Evolutionary conservation across 1,284 basidiomycete species (phyloP).

Genomic region (Gomphus sp.): DNA sequence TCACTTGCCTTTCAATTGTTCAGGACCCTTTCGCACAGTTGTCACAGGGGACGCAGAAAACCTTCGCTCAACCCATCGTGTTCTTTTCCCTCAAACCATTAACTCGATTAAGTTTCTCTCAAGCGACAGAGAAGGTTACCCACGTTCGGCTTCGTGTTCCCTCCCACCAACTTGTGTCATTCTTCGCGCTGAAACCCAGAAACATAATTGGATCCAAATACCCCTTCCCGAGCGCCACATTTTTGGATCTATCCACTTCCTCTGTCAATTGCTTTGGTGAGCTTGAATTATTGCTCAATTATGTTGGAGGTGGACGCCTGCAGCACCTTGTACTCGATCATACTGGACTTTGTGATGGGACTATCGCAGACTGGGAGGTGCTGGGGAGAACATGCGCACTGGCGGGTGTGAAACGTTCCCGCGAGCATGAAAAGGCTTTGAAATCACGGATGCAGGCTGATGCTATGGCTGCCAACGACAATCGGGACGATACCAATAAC

Average conservation of each 20-base stretch:
- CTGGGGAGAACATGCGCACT: slow-evolving; percentile 49
- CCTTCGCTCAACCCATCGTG: slow-evolving; percentile 66
- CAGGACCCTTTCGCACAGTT: slow-evolving; percentile 44
- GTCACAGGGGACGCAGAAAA: slow-evolving; percentile 25
- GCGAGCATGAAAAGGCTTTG: slow-evolving; percentile 49
- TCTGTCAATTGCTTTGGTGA: slow-evolving; percentile 34
- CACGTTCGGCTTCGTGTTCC: slow-evolving; percentile 54
- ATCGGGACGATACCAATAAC: slow-evolving; percentile 3
- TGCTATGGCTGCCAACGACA: slow-evolving; percentile 2
- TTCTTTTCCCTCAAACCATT: slow-evolving; percentile 55
- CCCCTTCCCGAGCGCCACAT: slow-evolving; percentile 30
- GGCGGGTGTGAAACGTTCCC: slow-evolving; percentile 40
- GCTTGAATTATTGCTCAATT: slow-evolving; percentile 36
- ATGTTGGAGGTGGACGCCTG: slow-evolving; percentile 39
- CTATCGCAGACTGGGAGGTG: slow-evolving; percentile 40
- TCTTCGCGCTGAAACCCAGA: slow-evolving; percentile 23
- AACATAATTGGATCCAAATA: slow-evolving; percentile 2
- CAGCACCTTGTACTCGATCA: slow-evolving; percentile 29
- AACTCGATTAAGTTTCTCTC: slow-evolving; percentile 36
- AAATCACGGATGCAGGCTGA: slow-evolving; percentile 37
- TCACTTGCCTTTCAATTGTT: slow-evolving; percentile 48
- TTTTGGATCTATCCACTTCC: slow-evolving; percentile 57
- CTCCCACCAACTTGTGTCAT: slow-evolving; percentile 37
- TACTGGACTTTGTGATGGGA: slow-evolving; percentile 15
- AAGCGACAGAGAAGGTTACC: slow-evolving; percentile 29